Conservation (phyloP, 768 basidiomycete genomes). For the Rhizopogon rudus region DNA sequence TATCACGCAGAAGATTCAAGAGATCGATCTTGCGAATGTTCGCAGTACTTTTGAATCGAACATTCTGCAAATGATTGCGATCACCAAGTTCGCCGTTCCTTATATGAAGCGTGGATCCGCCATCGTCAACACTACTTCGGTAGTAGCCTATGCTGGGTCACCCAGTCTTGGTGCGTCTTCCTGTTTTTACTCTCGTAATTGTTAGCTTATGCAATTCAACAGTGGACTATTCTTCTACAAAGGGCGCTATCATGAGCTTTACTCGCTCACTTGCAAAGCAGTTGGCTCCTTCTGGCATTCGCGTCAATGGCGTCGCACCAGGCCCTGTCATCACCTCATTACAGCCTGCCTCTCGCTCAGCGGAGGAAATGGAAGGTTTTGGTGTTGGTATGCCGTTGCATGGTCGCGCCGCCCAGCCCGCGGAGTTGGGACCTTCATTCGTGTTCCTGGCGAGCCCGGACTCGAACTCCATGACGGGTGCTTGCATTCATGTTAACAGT, state of each 20-base stretch:
- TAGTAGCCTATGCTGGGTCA: slow-evolving; percentile 39
- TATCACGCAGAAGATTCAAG: slow-evolving; percentile 38
- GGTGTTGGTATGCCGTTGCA: slow-evolving; percentile 45
- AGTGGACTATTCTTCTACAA: slow-evolving; percentile 53
- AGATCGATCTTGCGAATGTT: slow-evolving; percentile 48
- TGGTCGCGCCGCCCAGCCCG: slow-evolving; percentile 46
- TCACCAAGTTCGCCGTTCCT: slow-evolving; percentile 52
- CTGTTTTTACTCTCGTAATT: slow-evolving; percentile 4
- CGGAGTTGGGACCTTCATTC: slow-evolving; percentile 47
- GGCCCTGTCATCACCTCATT: slow-evolving; percentile 57
- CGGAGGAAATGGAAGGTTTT: slow-evolving; percentile 53
- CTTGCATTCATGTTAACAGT: slow-evolving; percentile 31
- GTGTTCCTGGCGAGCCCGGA: slow-evolving; percentile 49
- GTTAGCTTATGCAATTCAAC: slow-evolving; percentile 11
- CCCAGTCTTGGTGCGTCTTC: slow-evolving; percentile 26
- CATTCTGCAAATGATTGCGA: slow-evolving; percentile 54
- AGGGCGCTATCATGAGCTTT: slow-evolving; percentile 56
- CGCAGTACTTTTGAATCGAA: slow-evolving; percentile 52
- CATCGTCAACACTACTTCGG: slow-evolving; percentile 61
- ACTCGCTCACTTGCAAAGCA: slow-evolving; percentile 50
- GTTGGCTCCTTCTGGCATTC: slow-evolving; percentile 50
- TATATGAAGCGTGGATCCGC: slow-evolving; percentile 52
- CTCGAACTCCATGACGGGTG: slow-evolving; percentile 35
- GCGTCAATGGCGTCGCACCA: slow-evolving; percentile 48
- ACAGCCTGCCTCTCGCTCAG: slow-evolving; percentile 48